Evolutionary conservation across 768 basidiomycete genomes (phyloP), one percentile per base, ranked within the genome.

Genomic region (Pseudohyphozyma bogoriensis): DNA sequence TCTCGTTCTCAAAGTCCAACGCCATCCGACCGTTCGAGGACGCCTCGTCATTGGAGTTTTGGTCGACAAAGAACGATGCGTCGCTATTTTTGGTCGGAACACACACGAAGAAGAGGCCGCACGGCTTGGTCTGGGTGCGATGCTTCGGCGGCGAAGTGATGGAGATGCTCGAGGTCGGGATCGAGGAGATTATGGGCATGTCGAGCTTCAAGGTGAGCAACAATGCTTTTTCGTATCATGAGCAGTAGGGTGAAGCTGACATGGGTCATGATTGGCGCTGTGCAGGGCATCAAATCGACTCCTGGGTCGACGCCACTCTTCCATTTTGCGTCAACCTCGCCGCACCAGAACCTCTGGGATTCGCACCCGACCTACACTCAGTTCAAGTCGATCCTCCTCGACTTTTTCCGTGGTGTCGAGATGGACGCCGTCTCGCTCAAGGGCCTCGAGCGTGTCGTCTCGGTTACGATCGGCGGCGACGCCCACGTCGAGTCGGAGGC

Each of bases 111-210:
- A 99, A 99, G 72, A 78, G 91, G 54, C 95, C 93, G 11, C 79
- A 96, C 68, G 84, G 86, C 29, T 74, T 99, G 63, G 83, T 85
- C 0, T 82, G 96, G 69, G 86, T 84, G 9, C 77, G 95, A 57
- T 91, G 85, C 80, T 97, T 84, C 66, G 86, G 95, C 65, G 80
- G 83, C 44, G 78, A 82, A 70, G 81, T 96, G 37, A 76, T 97
- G 69, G 95, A 99, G 73, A 93, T 96, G 89, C 81, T 89, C 59
- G 95, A 97, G 76, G 76, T 95, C 12, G 91, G 93, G 1, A 83
- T 97, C 31, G 87, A 90, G 55, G 80, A 77, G 46, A 90, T 84
- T 71, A 79, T 81, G 54, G 79, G 82, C 64, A 92, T 97, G 85
- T 69, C 78, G 18, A 82, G 83, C 37, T 85, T 93, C 77, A 88